phyloP scores from a whole-genome alignment of 164 flowering plant genomes.

The Berberis thunbergii region DNA sequence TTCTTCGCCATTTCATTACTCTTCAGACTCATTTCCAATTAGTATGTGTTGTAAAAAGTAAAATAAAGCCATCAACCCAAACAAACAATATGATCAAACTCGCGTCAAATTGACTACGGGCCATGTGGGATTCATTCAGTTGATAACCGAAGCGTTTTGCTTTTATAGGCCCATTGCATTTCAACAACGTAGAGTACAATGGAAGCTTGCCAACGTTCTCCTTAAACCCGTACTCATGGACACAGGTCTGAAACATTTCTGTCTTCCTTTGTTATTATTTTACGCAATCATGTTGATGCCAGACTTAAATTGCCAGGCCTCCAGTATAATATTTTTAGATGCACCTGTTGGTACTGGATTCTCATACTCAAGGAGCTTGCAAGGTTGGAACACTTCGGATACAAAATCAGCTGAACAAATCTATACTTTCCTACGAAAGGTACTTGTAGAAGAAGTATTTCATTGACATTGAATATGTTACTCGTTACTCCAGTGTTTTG shows the following conservation, averaged over 20 bases:
- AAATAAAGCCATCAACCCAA: too few species aligned
- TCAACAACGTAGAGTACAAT: background rate
- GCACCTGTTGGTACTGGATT: conserved; percentile 5
- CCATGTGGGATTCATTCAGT: too few species aligned
- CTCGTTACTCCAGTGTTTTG: background rate
- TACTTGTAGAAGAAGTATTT: background rate
- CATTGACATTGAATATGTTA: background rate
- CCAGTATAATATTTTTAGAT: conserved; percentile 1
- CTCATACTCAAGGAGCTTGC: background rate
- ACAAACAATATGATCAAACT: too few species aligned
- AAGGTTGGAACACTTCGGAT: background rate
- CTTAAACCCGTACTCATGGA: background rate
- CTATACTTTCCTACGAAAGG: background rate
- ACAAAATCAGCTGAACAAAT: background rate
- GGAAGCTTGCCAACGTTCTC: background rate
- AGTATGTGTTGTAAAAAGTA: background rate
- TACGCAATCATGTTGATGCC: background rate
- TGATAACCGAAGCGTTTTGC: background rate
- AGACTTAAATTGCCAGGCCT: background rate
- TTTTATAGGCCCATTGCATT: background rate
- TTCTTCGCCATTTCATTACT: too few species aligned
- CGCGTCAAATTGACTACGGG: too few species aligned
- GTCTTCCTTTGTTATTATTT: background rate
- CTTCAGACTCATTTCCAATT: background rate
- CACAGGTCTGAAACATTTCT: background rate